Evolutionary conservation across 1,139 yeast genomes (phyloP), one percentile per base, ranked within the genome.

Genomic region (Debaryomyces coudertii): DNA sequence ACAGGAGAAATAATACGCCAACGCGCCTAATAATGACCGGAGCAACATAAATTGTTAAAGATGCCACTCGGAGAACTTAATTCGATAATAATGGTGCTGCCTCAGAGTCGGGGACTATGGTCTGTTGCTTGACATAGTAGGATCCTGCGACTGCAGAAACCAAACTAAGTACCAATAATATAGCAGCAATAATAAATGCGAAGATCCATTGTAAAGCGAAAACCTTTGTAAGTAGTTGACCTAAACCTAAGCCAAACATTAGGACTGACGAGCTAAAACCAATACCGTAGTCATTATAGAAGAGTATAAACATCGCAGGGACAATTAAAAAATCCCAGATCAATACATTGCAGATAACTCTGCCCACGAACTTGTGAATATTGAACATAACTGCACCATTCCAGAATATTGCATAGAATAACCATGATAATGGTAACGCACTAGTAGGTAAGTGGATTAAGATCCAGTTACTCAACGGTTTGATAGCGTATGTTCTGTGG

Each of bases 151-250:
- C 53, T 20, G 83, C 73, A 15, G 76, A 73, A 23, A 77, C 61
- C 35, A 79, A 49, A 16, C 84, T 71, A 45, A 76, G 61, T 23
- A 82, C 56, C 48, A 81, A 72, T 61, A 85, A 75, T 33, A 73
- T 45, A 9, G 80, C 83, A 11, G 87, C 69, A 53, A 87, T 86
- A 46, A 78, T 65, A 54, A 85, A 82, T 7, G 90, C 95, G 69
- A 87, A 87, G 53, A 85, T 80, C 95, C 95, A 88, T 68, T 87
- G 95, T 51, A 87, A 73, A 2, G 93, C 93, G 69, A 87, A 76
- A 25, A 80, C 70, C 68, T 80, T 85, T 46, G 82, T 78, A 58
- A 83, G 74, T 49, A 87, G 63, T 66, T 87, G 96, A 47, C 86
- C 85, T 44, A 85, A 71, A 2, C 83, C 93, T 40, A 87, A 63